A percentile compares a stretch with the other conserved stretches of the same genome.
These are phyloP conservation scores for Tetrapyrgos nigripes DNA, from an alignment of 1,284 basidiomycete genomes.

Conservation along the genomic window DNA sequence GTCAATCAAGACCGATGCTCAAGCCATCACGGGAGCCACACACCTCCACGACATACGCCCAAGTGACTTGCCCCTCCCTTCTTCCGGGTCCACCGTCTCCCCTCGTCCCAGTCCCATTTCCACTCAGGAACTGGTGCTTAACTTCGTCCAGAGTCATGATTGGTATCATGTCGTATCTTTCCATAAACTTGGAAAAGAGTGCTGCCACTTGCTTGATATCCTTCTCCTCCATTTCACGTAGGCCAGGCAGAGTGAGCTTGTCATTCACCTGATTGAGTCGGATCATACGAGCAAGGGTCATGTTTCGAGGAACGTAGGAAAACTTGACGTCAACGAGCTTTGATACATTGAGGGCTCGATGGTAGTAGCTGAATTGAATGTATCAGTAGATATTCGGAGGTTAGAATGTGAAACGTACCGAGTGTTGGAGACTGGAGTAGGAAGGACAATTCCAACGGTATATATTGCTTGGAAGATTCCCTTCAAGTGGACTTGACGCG, in stretches of 20 bases:
- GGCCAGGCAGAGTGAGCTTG: slow-evolving; percentile 59
- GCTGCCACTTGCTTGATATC: slow-evolving; percentile 81
- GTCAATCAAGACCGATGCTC: not conserved
- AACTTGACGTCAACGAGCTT: slow-evolving; percentile 95
- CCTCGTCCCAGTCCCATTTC: slow-evolving; percentile 67
- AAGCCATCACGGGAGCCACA: not conserved
- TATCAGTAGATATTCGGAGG: not conserved
- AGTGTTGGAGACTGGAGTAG: slow-evolving; percentile 88
- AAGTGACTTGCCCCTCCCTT: slow-evolving; percentile 86
- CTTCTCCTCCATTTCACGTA: slow-evolving; percentile 88
- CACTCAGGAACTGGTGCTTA: slow-evolving; percentile 88
- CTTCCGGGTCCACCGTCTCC: slow-evolving; percentile 52
- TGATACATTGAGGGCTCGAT: slow-evolving; percentile 90
- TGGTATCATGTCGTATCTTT: slow-evolving; percentile 87
- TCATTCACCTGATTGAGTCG: slow-evolving; percentile 73
- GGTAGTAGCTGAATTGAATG: slow-evolving; percentile 74
- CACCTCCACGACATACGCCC: slow-evolving; percentile 97
- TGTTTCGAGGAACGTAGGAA: slow-evolving; percentile 83
- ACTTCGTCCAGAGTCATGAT: slow-evolving; percentile 84
- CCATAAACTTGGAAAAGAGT: slow-evolving; percentile 85
- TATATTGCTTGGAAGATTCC: slow-evolving; percentile 98
- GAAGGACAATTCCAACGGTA: slow-evolving; percentile 90
- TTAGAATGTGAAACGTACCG: slow-evolving; percentile 50
- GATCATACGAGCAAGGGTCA: slow-evolving; percentile 89
- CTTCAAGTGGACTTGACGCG: slow-evolving; percentile 88